These are phyloP conservation scores for Chalciporus sp. DNA, from an alignment of 1,284 basidiomycete genomes.

Conservation along the genomic window DNA sequence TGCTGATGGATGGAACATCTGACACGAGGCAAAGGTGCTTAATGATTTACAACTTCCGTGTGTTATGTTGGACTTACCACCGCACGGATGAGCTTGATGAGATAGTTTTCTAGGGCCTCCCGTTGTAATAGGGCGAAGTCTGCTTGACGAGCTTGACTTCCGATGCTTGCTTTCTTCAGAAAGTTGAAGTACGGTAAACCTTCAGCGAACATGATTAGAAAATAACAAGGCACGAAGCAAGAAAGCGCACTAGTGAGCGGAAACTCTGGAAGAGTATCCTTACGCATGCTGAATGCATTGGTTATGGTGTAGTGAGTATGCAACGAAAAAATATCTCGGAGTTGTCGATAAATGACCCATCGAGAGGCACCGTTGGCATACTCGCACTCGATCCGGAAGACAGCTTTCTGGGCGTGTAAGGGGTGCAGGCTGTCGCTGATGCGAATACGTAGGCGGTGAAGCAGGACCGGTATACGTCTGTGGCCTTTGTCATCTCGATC, in stretches of 20 bases:
- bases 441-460: conserved; percentile 84
- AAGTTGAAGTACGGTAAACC: conserved; percentile 90
- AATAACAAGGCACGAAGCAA: neutral
- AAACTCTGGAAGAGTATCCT: conserved; percentile 89
- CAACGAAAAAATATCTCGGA: conserved; percentile 90
- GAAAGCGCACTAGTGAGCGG: conserved; percentile 74
- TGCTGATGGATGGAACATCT: conserved; percentile 97
- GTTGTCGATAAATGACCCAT: conserved; percentile 96
- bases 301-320: conserved; percentile 92
- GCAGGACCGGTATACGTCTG: conserved; percentile 83
- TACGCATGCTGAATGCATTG: conserved; percentile 72
- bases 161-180: conserved; percentile 57
- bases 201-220: conserved; percentile 30
- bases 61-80: conserved; percentile 54
- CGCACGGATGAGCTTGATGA: conserved; percentile 85
- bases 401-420: conserved; percentile 73
- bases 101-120: conserved; percentile 85
- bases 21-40: conserved; percentile 3
- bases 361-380: conserved; percentile 94
- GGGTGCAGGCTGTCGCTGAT: conserved; percentile 88
- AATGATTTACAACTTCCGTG: conserved; percentile 5
- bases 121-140: conserved; percentile 84
- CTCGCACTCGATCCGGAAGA: conserved; percentile 94
- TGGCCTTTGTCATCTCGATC: conserved; percentile 89
- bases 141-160: conserved; percentile 55